A percentile compares a stretch with the other conserved stretches of the same genome.
Conservation (phyloP, 305 asterid genomes). For the Rubia occidens region DNA sequence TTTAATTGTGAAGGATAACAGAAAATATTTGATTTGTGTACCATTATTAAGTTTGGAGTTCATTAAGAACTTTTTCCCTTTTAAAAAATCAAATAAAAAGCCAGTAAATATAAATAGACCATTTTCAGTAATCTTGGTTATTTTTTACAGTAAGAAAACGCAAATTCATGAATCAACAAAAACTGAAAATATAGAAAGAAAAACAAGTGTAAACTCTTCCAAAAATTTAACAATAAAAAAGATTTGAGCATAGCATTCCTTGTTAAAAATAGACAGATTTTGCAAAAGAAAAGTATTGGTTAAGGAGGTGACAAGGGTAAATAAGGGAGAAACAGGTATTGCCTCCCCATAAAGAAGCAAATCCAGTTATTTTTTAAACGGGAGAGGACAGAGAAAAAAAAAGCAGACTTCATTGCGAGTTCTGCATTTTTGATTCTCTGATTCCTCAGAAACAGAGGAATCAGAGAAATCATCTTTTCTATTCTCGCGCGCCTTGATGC, state of each 20-base stretch:
- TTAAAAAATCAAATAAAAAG: too few relatives aligned
- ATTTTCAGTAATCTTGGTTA: too few relatives aligned
- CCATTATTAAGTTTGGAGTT: too few relatives aligned
- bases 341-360: conserved; percentile 19
- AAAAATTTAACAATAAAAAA: not conserved
- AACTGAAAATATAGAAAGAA: too few relatives aligned
- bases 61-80: too few relatives aligned
- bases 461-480: conserved; percentile 49
- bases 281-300: not conserved
- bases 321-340: conserved; percentile 22
- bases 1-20: too few relatives aligned
- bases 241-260: not conserved
- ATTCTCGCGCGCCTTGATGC: conserved; percentile 22
- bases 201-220: not conserved
- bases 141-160: too few relatives aligned
- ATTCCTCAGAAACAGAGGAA: conserved; percentile 49
- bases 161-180: too few relatives aligned
- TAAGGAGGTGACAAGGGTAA: conserved; percentile 19
- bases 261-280: not conserved
- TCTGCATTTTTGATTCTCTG: conserved; percentile 55
- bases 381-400: conserved; percentile 10
- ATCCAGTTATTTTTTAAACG: conserved; percentile 29
- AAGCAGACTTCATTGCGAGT: conserved; percentile 15
- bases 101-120: too few relatives aligned
- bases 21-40: too few relatives aligned